Base-by-base conservation (phyloP, 2,329 filamentous ascomycete genomes). In the Verticillium zaregamsianum region DNA sequence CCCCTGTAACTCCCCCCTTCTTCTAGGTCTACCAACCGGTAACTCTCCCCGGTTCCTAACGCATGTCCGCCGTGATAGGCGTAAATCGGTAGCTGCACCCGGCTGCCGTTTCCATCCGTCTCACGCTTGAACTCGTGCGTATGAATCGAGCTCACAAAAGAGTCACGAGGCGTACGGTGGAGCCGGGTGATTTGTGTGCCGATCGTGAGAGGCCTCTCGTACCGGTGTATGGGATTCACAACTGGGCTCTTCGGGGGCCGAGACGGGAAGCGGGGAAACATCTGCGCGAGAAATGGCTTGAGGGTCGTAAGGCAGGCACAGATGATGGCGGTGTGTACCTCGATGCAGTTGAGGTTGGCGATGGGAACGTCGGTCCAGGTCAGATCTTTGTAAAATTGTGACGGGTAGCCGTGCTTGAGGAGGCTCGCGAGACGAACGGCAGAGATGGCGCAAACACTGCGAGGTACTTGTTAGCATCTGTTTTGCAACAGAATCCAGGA, bases 251-350 rank as follows among this genome's bases (percentile, higher is more conserved):
- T 45, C 33, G 39, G 54, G 20, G 45, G 61, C 9, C 28, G 39
- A 52, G 55, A 58, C 8, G 20, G 8, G 17, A 52, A 52, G n/a
- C 15, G 32, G 17, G 65, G 65, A 7, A 78, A 77, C 59, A 72
- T 67, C 37, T 70, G 76, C 35, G 76, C 74, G 33, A 75, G 65
- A 15, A 76, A 68, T 1, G 75, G 76, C 56, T 76, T 77, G 12
- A 77, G 69, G 7, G 74, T 76, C 61, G 74, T 73, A 52, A 74
- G 69, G 65, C 71, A 75, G 40, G 74, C 74, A 61, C 74, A 75
- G 9, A 69, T 66, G 39, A 77, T 74, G 60, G 72, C 71, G 5
- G 72, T 66, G 66, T 75, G 74, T 62, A 75, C 71, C 56, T 77
- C 74, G 62, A 75, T 65, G 12, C 64, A 64, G n/a, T 73, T 75